phyloP scores from a whole-genome alignment of 306 rosid species.

The Citrullus amarus region DNA sequence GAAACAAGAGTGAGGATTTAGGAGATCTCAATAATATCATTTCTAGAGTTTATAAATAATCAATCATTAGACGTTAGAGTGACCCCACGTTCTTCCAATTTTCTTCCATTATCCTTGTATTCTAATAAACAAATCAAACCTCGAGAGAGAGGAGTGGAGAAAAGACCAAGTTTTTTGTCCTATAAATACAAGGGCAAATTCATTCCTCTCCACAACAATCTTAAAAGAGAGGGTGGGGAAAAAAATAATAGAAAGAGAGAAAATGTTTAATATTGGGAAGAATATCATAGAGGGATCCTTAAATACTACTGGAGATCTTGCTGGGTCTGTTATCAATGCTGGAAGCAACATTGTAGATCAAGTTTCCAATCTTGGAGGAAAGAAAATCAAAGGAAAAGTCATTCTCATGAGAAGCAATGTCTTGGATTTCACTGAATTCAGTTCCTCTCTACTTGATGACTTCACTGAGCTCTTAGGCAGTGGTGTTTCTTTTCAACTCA shows the following conservation, averaged over 20 bases:
- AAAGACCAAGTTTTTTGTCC: neutral
- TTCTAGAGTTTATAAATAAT: too few species aligned
- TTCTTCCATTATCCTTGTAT: neutral
- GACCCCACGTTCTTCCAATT: neutral
- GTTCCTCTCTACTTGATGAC: slow-evolving; percentile 38
- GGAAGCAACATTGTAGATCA: neutral
- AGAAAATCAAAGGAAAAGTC: slow-evolving; percentile 38
- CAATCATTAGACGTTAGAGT: too few species aligned
- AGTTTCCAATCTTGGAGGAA: neutral
- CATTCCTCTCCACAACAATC: neutral
- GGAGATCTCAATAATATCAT: too few species aligned
- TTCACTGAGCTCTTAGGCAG: slow-evolving; percentile 34
- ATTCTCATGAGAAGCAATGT: slow-evolving; percentile 69
- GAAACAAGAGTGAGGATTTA: too few species aligned
- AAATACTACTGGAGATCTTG: neutral
- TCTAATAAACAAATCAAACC: too few species aligned
- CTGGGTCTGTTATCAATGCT: neutral
- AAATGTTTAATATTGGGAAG: neutral
- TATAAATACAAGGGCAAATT: neutral
- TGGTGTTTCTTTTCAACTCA: slow-evolving; percentile 39
- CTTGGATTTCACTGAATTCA: slow-evolving; percentile 59
- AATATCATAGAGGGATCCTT: neutral
- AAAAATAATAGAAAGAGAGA: neutral
- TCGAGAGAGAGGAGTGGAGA: neutral
- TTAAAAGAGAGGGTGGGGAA: neutral